phyloP scores from a whole-genome alignment of 805 yeast genomes.

The Wickerhamomyces hampshirensis region DNA sequence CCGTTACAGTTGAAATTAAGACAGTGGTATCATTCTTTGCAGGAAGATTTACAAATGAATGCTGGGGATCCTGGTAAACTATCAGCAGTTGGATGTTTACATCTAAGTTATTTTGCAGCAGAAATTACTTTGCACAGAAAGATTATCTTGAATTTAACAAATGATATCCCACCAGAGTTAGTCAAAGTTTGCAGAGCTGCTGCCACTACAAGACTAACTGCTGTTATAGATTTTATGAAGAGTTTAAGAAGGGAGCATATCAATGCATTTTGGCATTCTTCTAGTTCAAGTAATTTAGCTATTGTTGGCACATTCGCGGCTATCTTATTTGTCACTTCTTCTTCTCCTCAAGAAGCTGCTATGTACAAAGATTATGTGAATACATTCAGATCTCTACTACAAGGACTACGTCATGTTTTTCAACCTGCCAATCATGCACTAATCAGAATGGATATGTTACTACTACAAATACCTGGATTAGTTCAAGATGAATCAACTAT shows the following conservation, averaged over 20 bases:
- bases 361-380: constrained; percentile 63
- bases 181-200: constrained; percentile 74
- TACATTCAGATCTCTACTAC: constrained; percentile 72
- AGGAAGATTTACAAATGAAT: constrained; percentile 56
- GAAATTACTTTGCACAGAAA: constrained; percentile 83
- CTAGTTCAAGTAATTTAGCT: constrained; percentile 73
- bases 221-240: constrained; percentile 53
- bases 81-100: constrained; percentile 73
- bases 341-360: constrained; percentile 55
- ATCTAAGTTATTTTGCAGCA: constrained; percentile 82
- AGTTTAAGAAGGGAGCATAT: constrained; percentile 74
- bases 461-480: constrained; percentile 68
- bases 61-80: constrained; percentile 55
- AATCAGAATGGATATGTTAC: constrained; percentile 61
- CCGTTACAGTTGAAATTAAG: constrained; percentile 70
- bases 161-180: constrained; percentile 46
- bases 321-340: constrained; percentile 64
- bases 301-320: constrained; percentile 88
- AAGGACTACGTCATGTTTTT: constrained; percentile 71
- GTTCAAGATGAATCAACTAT: constrained; percentile 7
- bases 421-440: constrained; percentile 76
- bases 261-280: constrained; percentile 86
- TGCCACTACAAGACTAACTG: constrained; percentile 74
- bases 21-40: constrained; percentile 74
- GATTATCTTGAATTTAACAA: constrained; percentile 51